Evolutionary conservation across 2,329 filamentous ascomycete species (phyloP), one percentile per base, ranked within the genome.

Genomic region (Westerdykella sp.): DNA sequence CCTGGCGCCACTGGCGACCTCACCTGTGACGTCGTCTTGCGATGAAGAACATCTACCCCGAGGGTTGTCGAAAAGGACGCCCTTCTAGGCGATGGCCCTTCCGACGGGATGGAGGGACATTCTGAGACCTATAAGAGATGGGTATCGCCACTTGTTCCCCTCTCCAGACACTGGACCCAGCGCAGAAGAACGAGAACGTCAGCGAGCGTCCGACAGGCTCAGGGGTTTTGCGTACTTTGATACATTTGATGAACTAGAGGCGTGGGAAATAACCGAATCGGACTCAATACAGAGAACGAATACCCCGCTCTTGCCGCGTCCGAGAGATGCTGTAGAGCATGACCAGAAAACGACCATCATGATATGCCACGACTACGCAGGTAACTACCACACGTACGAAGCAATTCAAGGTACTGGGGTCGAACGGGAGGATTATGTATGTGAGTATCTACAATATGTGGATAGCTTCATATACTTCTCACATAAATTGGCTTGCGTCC

Each of bases 381-480:
- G 71, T 5, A 70, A 69, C 37, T 73, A 73, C 48, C 70, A 72
- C 38, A 60, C 65, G 11, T 71, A 71, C 23, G 71, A 73, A 48
- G 56, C 57, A 25, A 53, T 54, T 10, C 65, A 68, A 31, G 59
- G 55, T 11, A 39, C 46, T 34, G 56, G 56, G 5, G 45, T 68
- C 1, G 47, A 57, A 2, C 44, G 57, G 5, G 58, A 66, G 30
- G 52, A 48, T 13, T 73, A 74, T 48, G 57, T 60, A 2, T 69
- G 69, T 54, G 62, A 72, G 47, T 68, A 73, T 43, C 60, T 73
- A 31, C 68, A 73, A 49, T 66, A 60, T 43, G 60, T 73, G 13
- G 64, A 70, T 34, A 60, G 57, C 1, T 73, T 74, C 47, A 56
- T 72, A n/a, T 74, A 74, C 50, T 73, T 74, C 45, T 72, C 71